Base-by-base conservation (phyloP, 2,329 filamentous ascomycete species). In the Stenocarpella maydis region DNA sequence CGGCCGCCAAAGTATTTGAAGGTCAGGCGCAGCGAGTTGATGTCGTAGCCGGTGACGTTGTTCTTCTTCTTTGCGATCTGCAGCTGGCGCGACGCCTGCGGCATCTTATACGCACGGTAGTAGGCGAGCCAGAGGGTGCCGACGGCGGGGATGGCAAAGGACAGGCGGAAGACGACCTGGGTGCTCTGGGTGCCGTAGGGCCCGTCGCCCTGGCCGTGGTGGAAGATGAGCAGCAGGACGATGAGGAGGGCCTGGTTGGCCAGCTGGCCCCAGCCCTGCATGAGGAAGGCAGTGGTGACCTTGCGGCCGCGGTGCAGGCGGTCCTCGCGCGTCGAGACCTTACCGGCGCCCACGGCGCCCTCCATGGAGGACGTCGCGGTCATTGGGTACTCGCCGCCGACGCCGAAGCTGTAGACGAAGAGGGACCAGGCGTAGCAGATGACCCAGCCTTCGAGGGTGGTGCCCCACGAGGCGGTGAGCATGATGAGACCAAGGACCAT, bases 191-290 rank as follows among this genome's bases (percentile, higher is more conserved):
- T 80, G 69, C 89, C 91, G 84, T 98, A 98, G 3, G 94, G 94
- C 26, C 92, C 89, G 67, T 89, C 87, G 60, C 92, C 92, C 71
- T 84, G 86, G 69, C 92, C 92, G 77, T 91, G 90, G 86, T 97
- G 94, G 88, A 97, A 96, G 82, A 95, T 92, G 75, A 97, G 86
- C 69, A 98, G 88, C 63, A 97, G 85, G 66, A 97, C 79, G 76
- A 98, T 97, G 72, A 98, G 87, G 69, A 97, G 82, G 75, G 92
- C 91, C 82, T 98, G 95, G 88, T 98, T 98, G 84, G 93, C 85
- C 79, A 97, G 93, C 81, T 98, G 95, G 74, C 95, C 95, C 95
- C 95, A 98, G 67, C 95, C 95, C 82, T 98, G 95, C 95, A 98
- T 98, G 82, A 98, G 82, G 85, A 98, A 98, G 69, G 95, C 95